Conservation (phyloP, 192 early-diverging fungal genomes). For the Ambispora gerdemannii region DNA sequence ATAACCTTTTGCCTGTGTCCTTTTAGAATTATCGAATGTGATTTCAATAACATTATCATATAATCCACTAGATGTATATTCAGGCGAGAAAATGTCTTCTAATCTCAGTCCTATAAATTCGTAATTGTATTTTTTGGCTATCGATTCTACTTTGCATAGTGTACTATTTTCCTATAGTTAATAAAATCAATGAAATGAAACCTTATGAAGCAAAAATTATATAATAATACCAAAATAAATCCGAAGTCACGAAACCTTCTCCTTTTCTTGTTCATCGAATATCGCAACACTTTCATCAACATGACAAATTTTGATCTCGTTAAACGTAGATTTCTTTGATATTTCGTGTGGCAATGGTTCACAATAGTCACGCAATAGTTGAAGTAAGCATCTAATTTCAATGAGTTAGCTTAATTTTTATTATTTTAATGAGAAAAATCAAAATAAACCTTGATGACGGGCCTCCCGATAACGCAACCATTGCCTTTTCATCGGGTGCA, state of each 20-base stretch:
- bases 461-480: slow-evolving; percentile 87
- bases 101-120: slow-evolving; percentile 48
- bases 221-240: no score
- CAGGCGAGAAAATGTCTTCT: slow-evolving; percentile 63
- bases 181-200: no score
- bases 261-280: no score
- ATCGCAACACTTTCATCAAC: slow-evolving; percentile 75
- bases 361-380: slow-evolving; percentile 63
- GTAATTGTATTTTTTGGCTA: slow-evolving; percentile 42
- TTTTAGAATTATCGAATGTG: slow-evolving; percentile 31
- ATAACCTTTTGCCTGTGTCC: slow-evolving; percentile 34
- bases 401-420: no score
- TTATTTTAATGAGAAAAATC: background rate
- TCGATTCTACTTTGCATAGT: slow-evolving; percentile 39
- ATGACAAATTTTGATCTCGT: slow-evolving; percentile 66
- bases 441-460: slow-evolving; percentile 64
- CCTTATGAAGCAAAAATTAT: no score
- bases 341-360: slow-evolving; percentile 49
- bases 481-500: slow-evolving; percentile 49
- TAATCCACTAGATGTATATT: slow-evolving; percentile 37
- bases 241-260: no score
- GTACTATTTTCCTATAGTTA: no score
- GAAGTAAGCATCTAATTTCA: slow-evolving; percentile 59
- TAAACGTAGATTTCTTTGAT: slow-evolving; percentile 59
- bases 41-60: slow-evolving; percentile 39